Base-by-base conservation (phyloP, 768 basidiomycete genomes). In the Boletus tomentosulus region DNA sequence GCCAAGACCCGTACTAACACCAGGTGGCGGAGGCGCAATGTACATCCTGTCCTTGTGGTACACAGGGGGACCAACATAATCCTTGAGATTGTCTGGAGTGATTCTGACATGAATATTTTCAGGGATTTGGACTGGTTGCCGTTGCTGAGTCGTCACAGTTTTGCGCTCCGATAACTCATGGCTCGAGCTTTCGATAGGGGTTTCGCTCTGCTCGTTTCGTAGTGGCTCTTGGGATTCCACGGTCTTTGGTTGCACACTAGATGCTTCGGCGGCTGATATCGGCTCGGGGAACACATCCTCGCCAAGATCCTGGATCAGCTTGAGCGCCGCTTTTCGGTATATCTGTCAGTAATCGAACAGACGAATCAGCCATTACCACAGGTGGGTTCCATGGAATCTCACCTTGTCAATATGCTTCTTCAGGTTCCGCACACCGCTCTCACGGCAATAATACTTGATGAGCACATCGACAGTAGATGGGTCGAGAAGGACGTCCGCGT, bases 381-480 rank as follows among this genome's bases (percentile, higher is more conserved):
- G 12, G 25, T 38, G 9, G 7, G 1, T 7, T 65, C 12, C n/a
- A 28, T n/a, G 33, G 6, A n/a, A 35, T 16, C 46, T 2, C 55
- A 92, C 93, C 85, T 98, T 98, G 66, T 99, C 96, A 51, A 99
- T 96, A 64, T 95, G 90, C 73, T 99, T 98, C 84, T 98, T 98
- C 68, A 99, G 66, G 66, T 94, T 93, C 46, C 97, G 78, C 30
- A 99, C 97, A 42, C 97, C 97, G 62, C 92, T 96, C 75, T 99
- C 97, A 24, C 97, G 81, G 67, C 92, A 95, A 71, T 98, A 98
- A 70, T 94, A 98, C 67, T 95, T 89, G 74, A 99, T 98, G 49
- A 99, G 78, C 11, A 83, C 74, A 60, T 95, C 92, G 43, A 98
- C 85, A 0, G 94, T 83, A 10, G 81, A 76, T 6, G 82, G 78